A percentile compares a stretch with the other conserved stretches of the same genome.
phyloP scores from a whole-genome alignment of 768 basidiomycete species.

The Amanita pseudoporphyria region DNA sequence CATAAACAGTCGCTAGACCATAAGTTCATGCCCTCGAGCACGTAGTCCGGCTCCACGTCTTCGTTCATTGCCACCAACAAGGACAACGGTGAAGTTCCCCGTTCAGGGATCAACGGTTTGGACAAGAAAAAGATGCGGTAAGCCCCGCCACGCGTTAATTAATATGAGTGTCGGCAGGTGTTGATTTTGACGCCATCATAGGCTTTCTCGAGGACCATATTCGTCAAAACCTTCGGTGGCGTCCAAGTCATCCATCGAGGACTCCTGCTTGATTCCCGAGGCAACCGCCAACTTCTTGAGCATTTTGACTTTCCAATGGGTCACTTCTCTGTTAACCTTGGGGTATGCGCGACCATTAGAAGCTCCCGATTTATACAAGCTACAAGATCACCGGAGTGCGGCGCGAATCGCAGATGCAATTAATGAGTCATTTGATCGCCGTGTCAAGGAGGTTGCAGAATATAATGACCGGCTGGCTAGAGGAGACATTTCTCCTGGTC shows the following conservation, averaged over 20 bases:
- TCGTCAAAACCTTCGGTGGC: conserved; percentile 27
- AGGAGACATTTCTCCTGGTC: conserved; percentile 52
- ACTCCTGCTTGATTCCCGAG: conserved; percentile 58
- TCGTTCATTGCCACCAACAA: too few relatives aligned
- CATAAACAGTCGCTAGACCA: too few relatives aligned
- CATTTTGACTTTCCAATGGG: conserved; percentile 64
- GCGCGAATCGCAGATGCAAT: conserved; percentile 54
- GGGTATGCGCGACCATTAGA: conserved; percentile 80
- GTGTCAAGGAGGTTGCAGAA: conserved; percentile 43
- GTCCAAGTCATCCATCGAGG: conserved; percentile 45
- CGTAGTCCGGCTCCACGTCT: too few relatives aligned
- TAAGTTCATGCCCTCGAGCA: too few relatives aligned
- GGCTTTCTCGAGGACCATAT: too few relatives aligned
- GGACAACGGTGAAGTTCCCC: too few relatives aligned
- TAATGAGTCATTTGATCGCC: conserved; percentile 49
- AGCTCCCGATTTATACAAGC: conserved; percentile 71
- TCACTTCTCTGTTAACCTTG: conserved; percentile 57
- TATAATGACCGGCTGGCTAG: conserved; percentile 64
- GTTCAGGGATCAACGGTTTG: too few relatives aligned
- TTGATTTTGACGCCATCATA: too few relatives aligned
- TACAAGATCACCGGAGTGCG: conserved; percentile 54
- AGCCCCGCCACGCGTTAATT: too few relatives aligned
- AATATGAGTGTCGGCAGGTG: too few relatives aligned
- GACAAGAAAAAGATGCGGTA: too few relatives aligned
- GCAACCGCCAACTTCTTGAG: conserved; percentile 48